Evolutionary conservation across 2,329 filamentous ascomycete species (phyloP), one percentile per base, ranked within the genome.

Genomic region (Colletotrichum tanaceti): DNA sequence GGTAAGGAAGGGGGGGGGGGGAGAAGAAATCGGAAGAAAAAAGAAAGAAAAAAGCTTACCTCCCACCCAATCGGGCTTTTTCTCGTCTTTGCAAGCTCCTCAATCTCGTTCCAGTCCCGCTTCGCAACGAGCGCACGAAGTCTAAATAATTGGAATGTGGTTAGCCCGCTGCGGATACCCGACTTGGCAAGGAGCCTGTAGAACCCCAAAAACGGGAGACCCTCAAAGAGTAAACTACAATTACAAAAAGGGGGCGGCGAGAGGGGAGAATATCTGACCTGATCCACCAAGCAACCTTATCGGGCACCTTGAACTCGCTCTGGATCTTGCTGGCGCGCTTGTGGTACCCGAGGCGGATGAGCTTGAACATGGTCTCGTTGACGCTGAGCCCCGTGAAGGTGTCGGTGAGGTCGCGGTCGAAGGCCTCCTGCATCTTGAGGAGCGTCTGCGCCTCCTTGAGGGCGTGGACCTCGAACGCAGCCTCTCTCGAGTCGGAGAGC

Each of bases 61-160:
- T 97, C 93, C 96, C 96, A 99, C 13, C 95, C 95, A 77, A 99
- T 98, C 0, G 95, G 93, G 67, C 92, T 96, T 79, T 94, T 97
- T 76, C 92, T 88, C 75, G 85, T 87, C 76, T 90, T 92, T 43
- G 89, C 87, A 73, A 93, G 87, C 73, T 98, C 94, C 78, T 98
- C 94, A 66, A 99, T 87, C 77, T 98, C 95, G 59, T 88, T 90
- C 94, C 94, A 99, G 76, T 97, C 93, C 63, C 96, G 87, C 77
- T 94, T 93, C 18, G 93, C 92, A 3, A 99, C 93, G 58, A 98
- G 86, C 0, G 94, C 96, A 73, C 95, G 89, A 35, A 99, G 85
- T 71, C 93, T 91, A 20, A 61, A 63, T 59, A 44, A n/a, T 44
- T n/a, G 60, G 54, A 44, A 18, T 28, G 11, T 32, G 58, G 20